Conservation (phyloP, 139 green algal genomes). For the Chlorella vulgaris region DNA sequence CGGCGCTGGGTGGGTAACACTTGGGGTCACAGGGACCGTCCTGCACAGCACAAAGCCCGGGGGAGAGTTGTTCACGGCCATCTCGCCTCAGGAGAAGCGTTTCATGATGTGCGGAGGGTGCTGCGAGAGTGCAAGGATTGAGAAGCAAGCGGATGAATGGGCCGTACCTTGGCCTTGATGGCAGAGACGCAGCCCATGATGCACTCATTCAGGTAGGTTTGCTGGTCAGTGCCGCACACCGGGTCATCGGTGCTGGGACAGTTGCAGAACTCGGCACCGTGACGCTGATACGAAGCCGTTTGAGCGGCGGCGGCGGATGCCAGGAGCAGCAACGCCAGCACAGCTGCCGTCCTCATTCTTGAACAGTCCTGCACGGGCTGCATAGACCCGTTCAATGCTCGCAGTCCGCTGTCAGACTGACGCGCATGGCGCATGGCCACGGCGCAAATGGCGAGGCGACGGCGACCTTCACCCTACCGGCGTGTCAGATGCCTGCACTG, state of each 20-base stretch:
- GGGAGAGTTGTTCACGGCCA: neutral
- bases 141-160: neutral
- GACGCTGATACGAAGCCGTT: neutral
- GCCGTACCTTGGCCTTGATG: conserved; percentile 11
- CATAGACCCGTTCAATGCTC: no score
- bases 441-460: no score
- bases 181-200: neutral
- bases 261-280: conserved; percentile 27
- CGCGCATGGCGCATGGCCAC: no score
- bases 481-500: no score
- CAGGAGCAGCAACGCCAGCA: neutral
- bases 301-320: neutral
- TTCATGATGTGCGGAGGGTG: no score
- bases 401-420: no score
- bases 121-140: neutral
- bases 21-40: conserved; percentile 12
- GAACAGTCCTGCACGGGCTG: neutral
- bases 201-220: conserved; percentile 37
- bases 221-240: conserved; percentile 33
- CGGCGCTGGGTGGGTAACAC: conserved; percentile 16
- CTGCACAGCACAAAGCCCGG: neutral
- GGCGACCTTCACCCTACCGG: no score
- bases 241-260: neutral
- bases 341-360: neutral
- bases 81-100: neutral